Percentiles rank a stretch among this genome's conserved stretches.
Evolutionary conservation across 2,329 filamentous ascomycete genomes (phyloP).

Genomic region (Alternaria triticimaculans): DNA sequence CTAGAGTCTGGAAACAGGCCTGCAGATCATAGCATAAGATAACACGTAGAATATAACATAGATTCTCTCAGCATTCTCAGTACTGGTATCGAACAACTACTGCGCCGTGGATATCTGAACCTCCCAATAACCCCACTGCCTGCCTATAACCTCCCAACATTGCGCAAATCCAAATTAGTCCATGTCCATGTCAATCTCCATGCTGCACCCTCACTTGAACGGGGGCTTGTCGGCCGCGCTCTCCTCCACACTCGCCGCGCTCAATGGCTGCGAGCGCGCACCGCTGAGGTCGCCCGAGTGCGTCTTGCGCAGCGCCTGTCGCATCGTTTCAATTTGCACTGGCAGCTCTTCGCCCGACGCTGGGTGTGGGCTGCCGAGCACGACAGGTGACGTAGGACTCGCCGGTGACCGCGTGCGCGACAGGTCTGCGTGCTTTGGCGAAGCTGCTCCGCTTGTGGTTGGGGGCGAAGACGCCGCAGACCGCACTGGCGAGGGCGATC

Average conservation of each 20-base stretch:
- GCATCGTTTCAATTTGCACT: conserved; percentile 91
- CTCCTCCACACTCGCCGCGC: conserved; percentile 49
- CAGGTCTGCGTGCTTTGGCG: conserved; percentile 73
- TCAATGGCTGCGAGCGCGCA: conserved; percentile 48
- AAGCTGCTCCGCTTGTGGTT: conserved; percentile 76
- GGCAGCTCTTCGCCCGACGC: conserved; percentile 72
- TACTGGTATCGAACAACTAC: neutral
- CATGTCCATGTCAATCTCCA: neutral
- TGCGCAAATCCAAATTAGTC: conserved; percentile 2
- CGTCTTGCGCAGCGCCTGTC: conserved; percentile 83
- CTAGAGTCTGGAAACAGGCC: neutral
- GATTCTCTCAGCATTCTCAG: neutral
- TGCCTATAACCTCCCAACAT: conserved; percentile 4
- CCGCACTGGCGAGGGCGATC: conserved; percentile 80
- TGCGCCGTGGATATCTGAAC: conserved; percentile 38
- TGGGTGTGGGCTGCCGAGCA: conserved; percentile 59
- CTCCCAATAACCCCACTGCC: conserved; percentile 16
- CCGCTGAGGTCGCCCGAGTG: conserved; percentile 77
- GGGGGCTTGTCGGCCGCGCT: conserved; percentile 38
- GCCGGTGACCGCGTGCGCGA: conserved; percentile 65
- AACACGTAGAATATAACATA: neutral
- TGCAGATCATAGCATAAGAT: neutral
- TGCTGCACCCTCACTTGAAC: conserved; percentile 35
- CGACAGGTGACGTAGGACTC: conserved; percentile 61
- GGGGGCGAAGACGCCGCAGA: conserved; percentile 81